Evolutionary conservation across 169 alveolate genomes (phyloP), one percentile per base, ranked within the genome.

Genomic region (Plasmodium coatneyi): DNA sequence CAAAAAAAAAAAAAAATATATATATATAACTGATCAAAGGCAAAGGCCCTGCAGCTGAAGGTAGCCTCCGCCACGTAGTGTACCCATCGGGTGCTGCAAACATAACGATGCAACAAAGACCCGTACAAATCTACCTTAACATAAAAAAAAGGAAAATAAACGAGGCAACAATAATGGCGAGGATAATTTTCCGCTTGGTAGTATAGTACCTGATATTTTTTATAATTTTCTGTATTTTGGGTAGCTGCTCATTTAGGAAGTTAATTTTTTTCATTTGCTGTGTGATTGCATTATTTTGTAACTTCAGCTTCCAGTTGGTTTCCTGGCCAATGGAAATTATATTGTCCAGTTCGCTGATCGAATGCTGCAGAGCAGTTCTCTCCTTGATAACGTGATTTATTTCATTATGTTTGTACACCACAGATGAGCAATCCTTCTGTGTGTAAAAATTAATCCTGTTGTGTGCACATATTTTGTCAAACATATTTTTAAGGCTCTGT

Each of bases 131-230:
- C 82, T 84, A 84, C 52, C 82, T 78, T 52, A 89, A 79, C 52
- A 89, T 34, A 80, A 79, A 89, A 89, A 89, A 89, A 66, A 89
- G 46, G 72, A 89, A 89, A 41, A 89, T 89, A 25, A 84, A 89
- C 4, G 82, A 25, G 7, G 94, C 78, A 36, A 89, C 79, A 14
- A 52, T 56, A 71, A 80, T 28, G 22, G 94, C 41, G 30, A 89
- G 41, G 34, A 89, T 89, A 25, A 80, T 43, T 6, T 32, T 70
- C 41, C 74, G 66, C 49, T 80, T 89, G n/a, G 82, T 32, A 66
- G 34, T 89, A 19, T 89, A 80, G 54, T 78, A 25, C 52, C 81
- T 79, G 49, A 89, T 89, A 32, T 89, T 89, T 80, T 89, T 89
- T n/a, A 89, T 36, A 36, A 89, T 80, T 79, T 80, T 89, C 39